These are phyloP conservation scores for carrot (Daucus carota) DNA, from an alignment of 129 eudicot species.

Conservation along the genomic window DH1_v3.0 NC_030381.2:48733001-48733500, in stretches of 20 bases:
- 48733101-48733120: constrained; percentile 92
- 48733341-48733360: constrained; percentile 57
- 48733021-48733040: constrained; percentile 90
- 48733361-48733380: constrained; percentile 51
- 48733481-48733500: constrained; percentile 14
- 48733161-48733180: constrained; percentile 49
- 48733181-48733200: constrained; percentile 11
- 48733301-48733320: constrained; percentile 45
- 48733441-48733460: not conserved
- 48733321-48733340: constrained; percentile 63
- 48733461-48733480: not conserved
- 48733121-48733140: constrained; percentile 49
- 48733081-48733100: constrained; percentile 95
- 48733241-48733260: not conserved
- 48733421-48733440: not conserved
- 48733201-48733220: not conserved
- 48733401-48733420: not conserved
- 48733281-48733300: constrained; percentile 18
- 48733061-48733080: constrained; percentile 86
- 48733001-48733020: constrained; percentile 95
- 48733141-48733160: constrained; percentile 61
- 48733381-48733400: constrained; percentile 14
- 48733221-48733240: not conserved
- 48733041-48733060: constrained; percentile 81
- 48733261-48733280: constrained; percentile 21